Percentiles rank a stretch among this genome's conserved stretches.
Conservation (phyloP, 768 basidiomycete species). For the Tricholoma saponaceum region DNA sequence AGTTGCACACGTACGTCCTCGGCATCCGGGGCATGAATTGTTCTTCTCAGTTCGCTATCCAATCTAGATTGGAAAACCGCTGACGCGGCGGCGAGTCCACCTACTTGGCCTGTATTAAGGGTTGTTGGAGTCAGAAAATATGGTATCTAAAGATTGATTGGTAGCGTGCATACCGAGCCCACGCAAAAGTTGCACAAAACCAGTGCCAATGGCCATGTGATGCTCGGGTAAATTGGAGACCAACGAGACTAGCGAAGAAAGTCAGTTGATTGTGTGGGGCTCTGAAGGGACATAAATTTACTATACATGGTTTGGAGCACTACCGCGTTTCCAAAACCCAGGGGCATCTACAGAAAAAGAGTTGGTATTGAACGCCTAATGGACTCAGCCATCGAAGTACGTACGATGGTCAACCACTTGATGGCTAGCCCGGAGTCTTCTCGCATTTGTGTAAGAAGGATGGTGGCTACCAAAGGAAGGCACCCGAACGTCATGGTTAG, state of each 20-base stretch:
- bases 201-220: constrained; percentile 55
- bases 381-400: background rate
- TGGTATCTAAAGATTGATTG: background rate
- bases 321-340: constrained; percentile 64
- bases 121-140: background rate
- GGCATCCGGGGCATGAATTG: constrained; percentile 40
- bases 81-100: constrained; percentile 53
- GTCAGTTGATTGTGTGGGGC: background rate
- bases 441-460: constrained; percentile 36
- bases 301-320: constrained; percentile 60
- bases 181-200: constrained; percentile 58
- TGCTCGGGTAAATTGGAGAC: constrained; percentile 50
- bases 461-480: constrained; percentile 42
- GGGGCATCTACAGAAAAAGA: constrained; percentile 38
- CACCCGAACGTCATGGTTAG: constrained; percentile 46
- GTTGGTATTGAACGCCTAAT: constrained; percentile 5
- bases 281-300: constrained; percentile 21
- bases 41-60: constrained; percentile 36
- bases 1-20: constrained; percentile 31
- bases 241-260: constrained; percentile 41
- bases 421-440: constrained; percentile 38
- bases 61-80: constrained; percentile 57
- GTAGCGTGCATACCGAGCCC: constrained; percentile 49
- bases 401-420: constrained; percentile 45
- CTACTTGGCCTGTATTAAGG: constrained; percentile 45